Conservation (phyloP, 345 rosid genomes). For the Dovyalis caffra region DNA sequence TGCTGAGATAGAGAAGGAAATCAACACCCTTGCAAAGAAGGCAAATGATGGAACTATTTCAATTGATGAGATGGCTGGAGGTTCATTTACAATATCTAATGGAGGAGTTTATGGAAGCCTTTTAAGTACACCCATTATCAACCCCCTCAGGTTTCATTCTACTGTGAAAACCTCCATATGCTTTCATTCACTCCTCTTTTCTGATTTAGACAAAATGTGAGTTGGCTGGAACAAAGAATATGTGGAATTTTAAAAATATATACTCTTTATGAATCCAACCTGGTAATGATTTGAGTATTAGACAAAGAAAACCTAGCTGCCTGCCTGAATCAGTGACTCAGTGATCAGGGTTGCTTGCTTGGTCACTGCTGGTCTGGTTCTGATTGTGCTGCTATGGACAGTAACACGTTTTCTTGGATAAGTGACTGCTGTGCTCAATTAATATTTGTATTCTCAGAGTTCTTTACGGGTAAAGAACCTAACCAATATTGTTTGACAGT, state of each 20-base stretch:
- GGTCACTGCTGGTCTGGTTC: neutral
- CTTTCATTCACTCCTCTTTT: neutral
- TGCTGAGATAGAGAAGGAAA: slow-evolving; percentile 88
- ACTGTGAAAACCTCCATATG: neutral
- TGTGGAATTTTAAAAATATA: too few relatives aligned
- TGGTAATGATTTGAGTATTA: neutral
- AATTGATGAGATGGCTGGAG: slow-evolving; percentile 99
- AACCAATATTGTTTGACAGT: slow-evolving; percentile 35
- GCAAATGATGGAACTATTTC: slow-evolving; percentile 90
- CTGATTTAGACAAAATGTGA: too few relatives aligned
- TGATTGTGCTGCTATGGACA: too few relatives aligned
- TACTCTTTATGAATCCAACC: neutral
- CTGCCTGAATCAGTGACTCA: neutral
- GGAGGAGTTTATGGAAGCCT: slow-evolving; percentile 97
- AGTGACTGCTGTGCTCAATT: neutral
- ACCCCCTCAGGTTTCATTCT: slow-evolving; percentile 88
- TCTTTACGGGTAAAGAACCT: neutral
- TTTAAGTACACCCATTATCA: slow-evolving; percentile 95
- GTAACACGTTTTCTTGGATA: neutral
- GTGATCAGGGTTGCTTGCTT: neutral
- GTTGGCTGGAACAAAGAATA: too few relatives aligned
- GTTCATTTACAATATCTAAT: slow-evolving; percentile 81
- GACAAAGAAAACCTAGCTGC: neutral
- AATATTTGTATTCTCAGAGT: neutral
- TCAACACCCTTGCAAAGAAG: slow-evolving; percentile 85